Evolutionary conservation across 2,329 filamentous ascomycete genomes (phyloP).

Genomic region (Byssothecium circinans): DNA sequence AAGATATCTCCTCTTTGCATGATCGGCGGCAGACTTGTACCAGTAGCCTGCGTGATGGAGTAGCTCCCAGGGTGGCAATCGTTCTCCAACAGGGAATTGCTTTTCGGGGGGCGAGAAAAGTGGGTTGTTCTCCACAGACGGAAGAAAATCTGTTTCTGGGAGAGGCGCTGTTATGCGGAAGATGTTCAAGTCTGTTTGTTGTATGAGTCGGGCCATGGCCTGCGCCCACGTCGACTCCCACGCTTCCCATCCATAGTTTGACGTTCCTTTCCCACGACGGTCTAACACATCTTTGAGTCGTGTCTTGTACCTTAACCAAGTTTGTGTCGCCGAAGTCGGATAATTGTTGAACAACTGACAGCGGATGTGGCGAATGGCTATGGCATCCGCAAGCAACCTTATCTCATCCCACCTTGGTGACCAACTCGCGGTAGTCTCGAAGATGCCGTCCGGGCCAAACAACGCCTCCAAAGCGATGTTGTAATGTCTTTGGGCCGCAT

Average conservation of each 20-base stretch:
- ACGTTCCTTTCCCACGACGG: conserved; percentile 78
- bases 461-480: conserved; percentile 84
- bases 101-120: conserved; percentile 57
- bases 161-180: conserved; percentile 39
- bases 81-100: conserved; percentile 51
- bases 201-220: conserved; percentile 63
- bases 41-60: conserved; percentile 67
- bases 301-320: conserved; percentile 77
- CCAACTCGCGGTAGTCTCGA: conserved; percentile 89
- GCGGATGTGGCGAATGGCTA: conserved; percentile 78
- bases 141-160: conserved; percentile 26
- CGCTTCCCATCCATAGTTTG: conserved; percentile 89
- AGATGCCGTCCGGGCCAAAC: conserved; percentile 73
- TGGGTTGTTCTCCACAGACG: conserved; percentile 32
- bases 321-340: conserved; percentile 75
- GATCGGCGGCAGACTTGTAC: conserved; percentile 57
- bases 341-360: conserved; percentile 80
- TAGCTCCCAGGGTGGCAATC: conserved; percentile 59
- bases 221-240: conserved; percentile 80
- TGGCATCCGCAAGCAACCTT: conserved; percentile 79
- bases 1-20: conserved; percentile 53
- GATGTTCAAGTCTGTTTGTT: conserved; percentile 53
- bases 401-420: conserved; percentile 88
- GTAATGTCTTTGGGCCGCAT: conserved; percentile 81
- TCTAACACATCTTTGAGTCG: conserved; percentile 78